Percentiles rank a stretch among this genome's conserved stretches.
These are phyloP conservation scores for Phtheirospermum japonicum DNA, from an alignment of 257 asterid species.

Conservation along the genomic window DNA sequence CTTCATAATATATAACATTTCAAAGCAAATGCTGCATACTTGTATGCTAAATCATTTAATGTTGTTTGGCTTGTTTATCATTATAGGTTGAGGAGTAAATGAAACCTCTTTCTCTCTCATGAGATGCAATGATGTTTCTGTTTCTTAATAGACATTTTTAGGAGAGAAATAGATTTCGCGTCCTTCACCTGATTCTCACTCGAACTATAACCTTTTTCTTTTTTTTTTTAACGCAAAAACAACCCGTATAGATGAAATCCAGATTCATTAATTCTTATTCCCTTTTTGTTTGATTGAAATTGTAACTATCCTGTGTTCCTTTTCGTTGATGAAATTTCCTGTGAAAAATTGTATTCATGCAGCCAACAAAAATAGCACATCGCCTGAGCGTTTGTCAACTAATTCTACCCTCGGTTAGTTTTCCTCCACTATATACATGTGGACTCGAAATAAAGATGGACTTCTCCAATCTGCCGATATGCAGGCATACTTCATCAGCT, in stretches of 20 bases:
- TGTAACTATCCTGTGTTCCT: not conserved
- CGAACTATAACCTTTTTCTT: not conserved
- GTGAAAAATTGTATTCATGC: slow-evolving; percentile 1
- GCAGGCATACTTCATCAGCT: slow-evolving; percentile 22
- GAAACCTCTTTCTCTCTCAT: too few species aligned
- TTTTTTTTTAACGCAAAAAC: not conserved
- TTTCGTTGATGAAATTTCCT: not conserved
- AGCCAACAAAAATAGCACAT: slow-evolving; percentile 18
- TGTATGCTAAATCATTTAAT: not conserved
- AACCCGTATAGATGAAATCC: not conserved
- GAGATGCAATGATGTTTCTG: too few species aligned
- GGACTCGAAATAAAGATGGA: not conserved
- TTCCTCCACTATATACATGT: slow-evolving; percentile 1
- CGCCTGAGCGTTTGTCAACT: slow-evolving; percentile 30
- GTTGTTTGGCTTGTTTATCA: not conserved
- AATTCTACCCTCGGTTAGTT: slow-evolving; percentile 32
- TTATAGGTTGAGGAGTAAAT: too few species aligned
- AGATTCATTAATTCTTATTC: slow-evolving; percentile 3
- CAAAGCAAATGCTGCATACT: not conserved
- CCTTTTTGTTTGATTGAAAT: not conserved
- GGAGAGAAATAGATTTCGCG: too few species aligned
- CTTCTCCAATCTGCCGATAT: not conserved
- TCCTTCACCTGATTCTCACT: not conserved
- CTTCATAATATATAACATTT: not conserved
- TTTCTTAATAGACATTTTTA: too few species aligned